Conservation (phyloP, 2,329 filamentous ascomycete species). For the Cercospora sp. region DNA sequence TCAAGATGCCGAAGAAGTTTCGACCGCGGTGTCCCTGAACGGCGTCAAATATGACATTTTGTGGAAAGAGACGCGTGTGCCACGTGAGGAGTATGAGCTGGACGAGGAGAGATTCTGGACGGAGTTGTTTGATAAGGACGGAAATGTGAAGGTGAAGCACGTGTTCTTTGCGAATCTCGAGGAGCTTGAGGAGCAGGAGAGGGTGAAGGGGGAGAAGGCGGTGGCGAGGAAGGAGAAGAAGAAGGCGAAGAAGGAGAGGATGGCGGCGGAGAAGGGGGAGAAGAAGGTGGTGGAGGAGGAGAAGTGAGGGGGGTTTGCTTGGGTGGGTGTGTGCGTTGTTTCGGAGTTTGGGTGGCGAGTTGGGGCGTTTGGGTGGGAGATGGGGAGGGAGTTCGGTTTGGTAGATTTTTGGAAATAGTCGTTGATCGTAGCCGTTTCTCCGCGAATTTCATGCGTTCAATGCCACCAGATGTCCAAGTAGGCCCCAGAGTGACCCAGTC, state of each 20-base stretch:
- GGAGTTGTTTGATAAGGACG: not conserved
- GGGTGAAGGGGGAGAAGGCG: not conserved
- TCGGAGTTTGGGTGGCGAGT: not conserved
- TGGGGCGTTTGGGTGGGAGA: not conserved
- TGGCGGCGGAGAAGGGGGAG: not conserved
- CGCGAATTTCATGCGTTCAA: not conserved
- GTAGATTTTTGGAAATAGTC: not conserved
- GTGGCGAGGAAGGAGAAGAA: slow-evolving; percentile 1
- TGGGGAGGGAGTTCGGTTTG: not conserved
- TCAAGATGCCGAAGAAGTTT: not conserved
- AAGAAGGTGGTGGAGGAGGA: not conserved
- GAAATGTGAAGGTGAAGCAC: not conserved
- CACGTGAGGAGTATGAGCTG: not conserved
- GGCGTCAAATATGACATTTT: slow-evolving; percentile 4
- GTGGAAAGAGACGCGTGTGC: not conserved
- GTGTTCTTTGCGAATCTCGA: slow-evolving; percentile 7
- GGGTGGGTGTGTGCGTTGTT: not conserved
- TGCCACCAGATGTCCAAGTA: not conserved
- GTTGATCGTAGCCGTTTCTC: not conserved
- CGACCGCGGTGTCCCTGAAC: not conserved
- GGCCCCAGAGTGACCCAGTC: not conserved
- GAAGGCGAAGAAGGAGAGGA: slow-evolving; percentile 5
- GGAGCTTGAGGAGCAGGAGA: slow-evolving; percentile 1
- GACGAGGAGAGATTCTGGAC: slow-evolving; percentile 2
- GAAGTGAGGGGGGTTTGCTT: not conserved